Percentiles rank a stretch among this genome's conserved stretches.
These are phyloP conservation scores for Ammopiptanthus mongolicus DNA, from an alignment of 306 rosid species.

Conservation along the genomic window DNA sequence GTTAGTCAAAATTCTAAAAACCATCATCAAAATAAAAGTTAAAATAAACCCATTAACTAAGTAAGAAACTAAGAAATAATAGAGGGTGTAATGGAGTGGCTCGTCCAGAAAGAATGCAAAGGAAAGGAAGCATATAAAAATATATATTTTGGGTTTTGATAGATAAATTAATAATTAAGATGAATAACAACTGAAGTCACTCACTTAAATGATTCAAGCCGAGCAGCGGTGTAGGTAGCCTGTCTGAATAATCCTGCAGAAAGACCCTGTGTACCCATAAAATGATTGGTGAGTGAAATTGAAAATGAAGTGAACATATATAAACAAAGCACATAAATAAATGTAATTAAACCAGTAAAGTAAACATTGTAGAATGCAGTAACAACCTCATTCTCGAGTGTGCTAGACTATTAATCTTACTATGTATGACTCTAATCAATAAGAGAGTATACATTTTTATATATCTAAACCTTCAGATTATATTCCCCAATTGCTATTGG, in stretches of 20 bases:
- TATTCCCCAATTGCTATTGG: too few species aligned
- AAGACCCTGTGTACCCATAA: constrained; percentile 55
- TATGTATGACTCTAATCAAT: too few species aligned
- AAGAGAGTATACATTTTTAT: too few species aligned
- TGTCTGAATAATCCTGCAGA: constrained; percentile 96
- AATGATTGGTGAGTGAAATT: background rate
- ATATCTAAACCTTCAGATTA: too few species aligned
- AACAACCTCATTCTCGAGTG: constrained; percentile 89
- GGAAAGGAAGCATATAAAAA: background rate
- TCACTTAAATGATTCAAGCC: constrained; percentile 93
- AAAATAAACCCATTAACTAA: background rate
- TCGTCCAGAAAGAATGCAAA: too few species aligned
- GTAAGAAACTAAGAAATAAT: background rate
- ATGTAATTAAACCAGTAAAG: background rate
- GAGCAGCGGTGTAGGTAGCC: constrained; percentile 97
- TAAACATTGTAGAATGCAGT: constrained; percentile 83
- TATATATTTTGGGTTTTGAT: too few species aligned
- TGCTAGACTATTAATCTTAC: too few species aligned
- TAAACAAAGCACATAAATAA: too few species aligned
- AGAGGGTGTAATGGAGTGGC: too few species aligned
- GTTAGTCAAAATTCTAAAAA: constrained; percentile 64
- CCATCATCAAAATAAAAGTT: background rate
- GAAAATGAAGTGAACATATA: too few species aligned
- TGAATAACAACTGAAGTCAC: background rate
- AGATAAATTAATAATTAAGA: background rate